Evolutionary conservation across 75 land plant species (phyloP), one percentile per base, ranked within the genome.

Genomic region (Cupressus sempervirens): DNA sequence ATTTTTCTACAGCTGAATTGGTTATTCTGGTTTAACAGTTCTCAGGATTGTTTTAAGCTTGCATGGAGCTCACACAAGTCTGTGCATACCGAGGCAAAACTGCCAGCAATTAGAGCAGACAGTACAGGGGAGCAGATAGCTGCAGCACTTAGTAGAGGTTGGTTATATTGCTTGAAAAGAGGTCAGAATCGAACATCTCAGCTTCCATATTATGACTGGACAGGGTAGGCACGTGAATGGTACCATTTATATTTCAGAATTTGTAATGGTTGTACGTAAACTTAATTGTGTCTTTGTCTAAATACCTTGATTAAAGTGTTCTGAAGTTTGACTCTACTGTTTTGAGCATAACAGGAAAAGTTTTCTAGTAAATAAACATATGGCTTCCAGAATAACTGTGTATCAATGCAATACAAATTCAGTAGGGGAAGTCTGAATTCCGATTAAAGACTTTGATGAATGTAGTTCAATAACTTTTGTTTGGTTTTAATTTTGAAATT

Each of bases 11-110:
- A 38, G 7, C 46, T 41, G 34, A 58, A 68, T 30, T 40, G 36
- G 45, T 73, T 32, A 46, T 13, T 86, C 20, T 46, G 80, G 48
- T 3, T 80, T 80, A 38, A 32, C 93, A 97, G 99, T 88, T 83
- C 99, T 18, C 99, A 97, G 86, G 99, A 96, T 48, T 97, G 99
- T 85, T 97, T 97, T 88, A 96, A 92, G 87, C 96, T 89, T 77
- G 90, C 93, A 4, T 97, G 99, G 99, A 94, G 94, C 86, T 76
- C 95, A 80, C 99, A 97, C 75, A 97, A 97, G 85, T 84, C 92
- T 58, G 90, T 93, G n/a, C 99, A 97, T 85, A 80, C 85, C 67
- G 89, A 89, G 58, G 82, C 90, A 82, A 88, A 82, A 38, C 62
- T 84, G 35, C 84, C 88, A 29, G 30, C 89, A 43, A 34, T 76